Conservation (phyloP, 1,139 yeast genomes). For the Geotrichum klebahnii region DNA sequence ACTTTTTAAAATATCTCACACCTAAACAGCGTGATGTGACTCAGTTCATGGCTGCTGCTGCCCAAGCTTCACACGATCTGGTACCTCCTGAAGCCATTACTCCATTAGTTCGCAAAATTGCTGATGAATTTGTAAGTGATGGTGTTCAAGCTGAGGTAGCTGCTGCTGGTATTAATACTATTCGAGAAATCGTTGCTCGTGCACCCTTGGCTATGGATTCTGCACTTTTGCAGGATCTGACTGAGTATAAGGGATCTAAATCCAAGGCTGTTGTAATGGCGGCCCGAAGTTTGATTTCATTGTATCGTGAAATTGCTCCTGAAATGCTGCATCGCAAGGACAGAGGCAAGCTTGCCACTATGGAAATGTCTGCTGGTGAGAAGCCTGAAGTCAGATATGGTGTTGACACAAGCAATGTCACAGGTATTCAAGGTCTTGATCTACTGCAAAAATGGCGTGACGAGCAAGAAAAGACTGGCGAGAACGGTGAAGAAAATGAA, state of each 20-base stretch:
- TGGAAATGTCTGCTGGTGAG: slow-evolving; percentile 60
- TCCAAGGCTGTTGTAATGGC: slow-evolving; percentile 93
- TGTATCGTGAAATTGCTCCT: slow-evolving; percentile 93
- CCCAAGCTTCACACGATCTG: slow-evolving; percentile 93
- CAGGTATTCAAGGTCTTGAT: slow-evolving; percentile 83
- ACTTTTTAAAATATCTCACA: slow-evolving; percentile 79
- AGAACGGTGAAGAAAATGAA: slow-evolving; percentile 44
- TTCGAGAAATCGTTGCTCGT: slow-evolving; percentile 85
- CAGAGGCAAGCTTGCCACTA: slow-evolving; percentile 85
- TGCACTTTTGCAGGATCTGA: slow-evolving; percentile 78
- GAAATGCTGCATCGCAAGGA: slow-evolving; percentile 87
- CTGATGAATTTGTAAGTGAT: slow-evolving; percentile 95
- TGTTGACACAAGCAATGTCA: slow-evolving; percentile 40
- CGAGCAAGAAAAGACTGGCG: slow-evolving; percentile 52
- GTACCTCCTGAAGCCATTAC: slow-evolving; percentile 90
- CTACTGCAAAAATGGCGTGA: slow-evolving; percentile 82
- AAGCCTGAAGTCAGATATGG: slow-evolving; percentile 51
- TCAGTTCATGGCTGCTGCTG: slow-evolving; percentile 92
- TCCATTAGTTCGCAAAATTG: slow-evolving; percentile 80
- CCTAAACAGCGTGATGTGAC: slow-evolving; percentile 95
- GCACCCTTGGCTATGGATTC: slow-evolving; percentile 92
- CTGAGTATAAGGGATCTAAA: slow-evolving; percentile 88
- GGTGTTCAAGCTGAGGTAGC: slow-evolving; percentile 98
- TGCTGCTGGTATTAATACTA: slow-evolving; percentile 93
- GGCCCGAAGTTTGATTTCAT: slow-evolving; percentile 78